A percentile compares a stretch with the other conserved stretches of the same genome.
phyloP scores from a whole-genome alignment of 2,329 filamentous ascomycete species.

The Neurospora sp. region DNA sequence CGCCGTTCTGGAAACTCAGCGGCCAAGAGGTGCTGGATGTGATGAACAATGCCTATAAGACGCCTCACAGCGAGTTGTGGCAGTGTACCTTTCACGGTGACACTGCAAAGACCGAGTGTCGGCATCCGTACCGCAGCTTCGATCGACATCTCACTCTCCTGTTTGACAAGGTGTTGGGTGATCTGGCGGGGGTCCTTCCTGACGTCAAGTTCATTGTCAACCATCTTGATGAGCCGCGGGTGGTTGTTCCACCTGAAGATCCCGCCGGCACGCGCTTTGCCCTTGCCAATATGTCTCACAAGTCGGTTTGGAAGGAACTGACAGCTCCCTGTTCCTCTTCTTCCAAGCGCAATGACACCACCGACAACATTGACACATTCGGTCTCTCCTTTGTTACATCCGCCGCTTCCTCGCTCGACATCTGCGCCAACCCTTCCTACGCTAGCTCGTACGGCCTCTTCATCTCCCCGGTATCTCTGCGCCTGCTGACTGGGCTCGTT shows the following conservation, averaged over 20 bases:
- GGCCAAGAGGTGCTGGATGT: slow-evolving; percentile 23
- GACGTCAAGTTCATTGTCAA: slow-evolving; percentile 36
- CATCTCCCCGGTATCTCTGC: slow-evolving; percentile 32
- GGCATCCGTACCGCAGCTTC: slow-evolving; percentile 22
- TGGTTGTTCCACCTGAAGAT: slow-evolving; percentile 22
- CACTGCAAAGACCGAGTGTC: slow-evolving; percentile 22
- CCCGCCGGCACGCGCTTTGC: slow-evolving; percentile 6
- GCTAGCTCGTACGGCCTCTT: slow-evolving; percentile 34
- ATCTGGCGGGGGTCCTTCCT: slow-evolving; percentile 20
- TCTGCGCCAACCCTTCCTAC: slow-evolving; percentile 38
- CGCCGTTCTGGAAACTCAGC: slow-evolving; percentile 31
- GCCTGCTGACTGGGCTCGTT: slow-evolving; percentile 28
- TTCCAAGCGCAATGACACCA: neutral
- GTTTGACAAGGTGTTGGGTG: slow-evolving; percentile 24
- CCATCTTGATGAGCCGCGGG: slow-evolving; percentile 37
- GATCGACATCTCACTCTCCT: slow-evolving; percentile 24
- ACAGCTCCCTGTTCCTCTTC: slow-evolving; percentile 21
- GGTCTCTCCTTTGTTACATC: slow-evolving; percentile 29
- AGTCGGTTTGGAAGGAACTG: slow-evolving; percentile 23
- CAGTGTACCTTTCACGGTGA: slow-evolving; percentile 16
- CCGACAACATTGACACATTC: slow-evolving; percentile 12
- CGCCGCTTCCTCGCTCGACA: slow-evolving; percentile 20
- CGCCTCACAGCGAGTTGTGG: slow-evolving; percentile 27
- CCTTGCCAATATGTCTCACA: slow-evolving; percentile 20
- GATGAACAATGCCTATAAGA: slow-evolving; percentile 19